phyloP scores from a whole-genome alignment of 2,329 filamentous ascomycete species.

The Podosphaera leucotricha region DNA sequence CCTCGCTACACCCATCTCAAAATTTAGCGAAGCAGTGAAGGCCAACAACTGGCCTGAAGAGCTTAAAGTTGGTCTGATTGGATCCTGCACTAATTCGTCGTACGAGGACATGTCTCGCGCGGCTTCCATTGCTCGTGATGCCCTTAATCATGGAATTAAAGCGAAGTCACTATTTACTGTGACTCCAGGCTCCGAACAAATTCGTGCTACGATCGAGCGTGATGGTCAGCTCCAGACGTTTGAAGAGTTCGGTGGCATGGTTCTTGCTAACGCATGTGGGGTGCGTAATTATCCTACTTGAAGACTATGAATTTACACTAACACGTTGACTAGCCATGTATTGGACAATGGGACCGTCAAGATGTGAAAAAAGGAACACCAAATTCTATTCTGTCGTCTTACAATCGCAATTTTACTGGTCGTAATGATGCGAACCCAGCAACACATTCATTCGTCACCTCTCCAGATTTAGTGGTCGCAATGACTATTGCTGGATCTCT shows the following conservation, averaged over 20 bases:
- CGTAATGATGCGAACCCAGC: constrained; percentile 91
- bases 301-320: neutral
- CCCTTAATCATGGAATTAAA: constrained; percentile 66
- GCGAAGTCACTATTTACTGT: constrained; percentile 86
- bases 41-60: constrained; percentile 76
- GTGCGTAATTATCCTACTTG: neutral
- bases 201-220: constrained; percentile 76
- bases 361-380: constrained; percentile 66
- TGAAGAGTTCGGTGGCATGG: constrained; percentile 59
- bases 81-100: constrained; percentile 95
- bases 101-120: constrained; percentile 97
- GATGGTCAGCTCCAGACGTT: constrained; percentile 76
- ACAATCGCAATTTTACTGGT: constrained; percentile 95
- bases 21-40: constrained; percentile 66
- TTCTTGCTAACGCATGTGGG: constrained; percentile 87
- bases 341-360: constrained; percentile 85
- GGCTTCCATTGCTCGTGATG: constrained; percentile 81
- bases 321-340: constrained; percentile 26
- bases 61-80: constrained; percentile 82
- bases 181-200: constrained; percentile 90
- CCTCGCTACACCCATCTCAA: constrained; percentile 72
- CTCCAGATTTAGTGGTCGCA: constrained; percentile 72
- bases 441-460: constrained; percentile 82
- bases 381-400: constrained; percentile 91
- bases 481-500: constrained; percentile 63